Base-by-base conservation (phyloP, 2,329 filamentous ascomycete genomes). In the Neobulgaria alba region DNA sequence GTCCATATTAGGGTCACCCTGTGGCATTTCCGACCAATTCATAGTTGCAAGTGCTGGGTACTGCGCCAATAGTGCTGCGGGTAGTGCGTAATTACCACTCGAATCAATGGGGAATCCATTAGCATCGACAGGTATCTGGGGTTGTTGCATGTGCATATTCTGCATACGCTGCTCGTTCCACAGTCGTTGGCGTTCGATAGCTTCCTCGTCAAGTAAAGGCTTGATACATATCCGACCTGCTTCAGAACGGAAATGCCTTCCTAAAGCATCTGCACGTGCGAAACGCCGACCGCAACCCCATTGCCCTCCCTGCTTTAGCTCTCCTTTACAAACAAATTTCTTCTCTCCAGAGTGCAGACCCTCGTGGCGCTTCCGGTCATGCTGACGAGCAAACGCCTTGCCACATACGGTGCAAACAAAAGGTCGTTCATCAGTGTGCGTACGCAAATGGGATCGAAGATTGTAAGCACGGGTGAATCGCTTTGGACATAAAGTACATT, bases 371-470 rank as follows among this genome's bases (percentile, higher is more conserved):
- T 98, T 98, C 33, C 92, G 82, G 61, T 98, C 92, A 59, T 98
- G 92, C 59, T 98, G 92, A 18, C 92, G 82, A 4, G 92, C 92
- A 65, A 98, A 98, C 0, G 92, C 92, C 63, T 98, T 98, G 38
- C 87, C 86, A 54, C 92, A 98, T 7, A 96, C 87, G 0, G 86
- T 95, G 59, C 92, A 98, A 2, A 96, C 90, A 57, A 96, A 98
- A 0, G 92, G 92, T 35, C 92, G 77, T 67, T 98, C 92, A 57
- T 98, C 92, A 0, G 92, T 98, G 59, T 98, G 92, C 0, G 92
- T 98, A 34, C 92, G 84, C 45, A 96, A 65, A 66, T 98, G 92
- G 32, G 90, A 96, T 10, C 92, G 85, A 40, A 98, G 67, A 57
- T 98, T 98, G 66, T 98, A 98, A 0, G 92, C 92, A 42, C 92